Percentiles rank a stretch among this genome's conserved stretches.
Evolutionary conservation across 768 basidiomycete species (phyloP).

Genomic region (Rhizopogon vulgaris): DNA sequence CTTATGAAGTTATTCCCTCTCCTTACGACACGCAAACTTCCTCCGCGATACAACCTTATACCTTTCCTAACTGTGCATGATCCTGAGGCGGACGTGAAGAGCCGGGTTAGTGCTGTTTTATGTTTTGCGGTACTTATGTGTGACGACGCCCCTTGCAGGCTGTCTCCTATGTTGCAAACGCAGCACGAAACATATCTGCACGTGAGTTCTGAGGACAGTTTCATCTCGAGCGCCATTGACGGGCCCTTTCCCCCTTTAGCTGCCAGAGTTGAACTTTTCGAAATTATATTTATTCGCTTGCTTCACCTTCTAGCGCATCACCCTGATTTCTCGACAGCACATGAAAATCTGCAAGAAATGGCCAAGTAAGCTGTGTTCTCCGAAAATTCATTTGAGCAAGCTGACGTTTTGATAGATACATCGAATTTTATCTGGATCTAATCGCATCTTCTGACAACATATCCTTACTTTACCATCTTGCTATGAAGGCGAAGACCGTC

Average conservation of each 20-base stretch:
- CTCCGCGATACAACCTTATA: constrained; percentile 72
- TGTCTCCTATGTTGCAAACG: constrained; percentile 45
- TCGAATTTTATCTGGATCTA: constrained; percentile 81
- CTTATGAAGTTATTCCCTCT: constrained; percentile 66
- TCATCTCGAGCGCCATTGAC: not conserved
- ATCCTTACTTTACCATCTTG: constrained; percentile 76
- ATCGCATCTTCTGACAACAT: constrained; percentile 78
- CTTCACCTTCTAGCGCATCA: constrained; percentile 90
- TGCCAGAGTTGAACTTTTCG: constrained; percentile 60
- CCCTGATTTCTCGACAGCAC: constrained; percentile 74
- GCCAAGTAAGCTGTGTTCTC: constrained; percentile 54
- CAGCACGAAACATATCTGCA: constrained; percentile 41
- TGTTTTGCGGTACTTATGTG: not conserved
- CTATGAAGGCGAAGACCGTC: constrained; percentile 80
- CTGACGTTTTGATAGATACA: constrained; percentile 52
- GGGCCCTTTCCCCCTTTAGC: constrained; percentile 26
- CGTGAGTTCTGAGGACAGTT: constrained; percentile 23
- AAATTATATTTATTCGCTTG: constrained; percentile 79
- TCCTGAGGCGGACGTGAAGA: constrained; percentile 77
- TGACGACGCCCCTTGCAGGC: constrained; percentile 34
- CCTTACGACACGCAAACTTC: constrained; percentile 58
- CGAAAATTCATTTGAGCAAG: not conserved
- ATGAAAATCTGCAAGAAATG: constrained; percentile 69
- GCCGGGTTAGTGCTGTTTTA: constrained; percentile 39
- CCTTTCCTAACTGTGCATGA: constrained; percentile 89